Evolutionary conservation across 108 stramenopile species (phyloP).

Genomic region (Thalassiosira profunda): DNA sequence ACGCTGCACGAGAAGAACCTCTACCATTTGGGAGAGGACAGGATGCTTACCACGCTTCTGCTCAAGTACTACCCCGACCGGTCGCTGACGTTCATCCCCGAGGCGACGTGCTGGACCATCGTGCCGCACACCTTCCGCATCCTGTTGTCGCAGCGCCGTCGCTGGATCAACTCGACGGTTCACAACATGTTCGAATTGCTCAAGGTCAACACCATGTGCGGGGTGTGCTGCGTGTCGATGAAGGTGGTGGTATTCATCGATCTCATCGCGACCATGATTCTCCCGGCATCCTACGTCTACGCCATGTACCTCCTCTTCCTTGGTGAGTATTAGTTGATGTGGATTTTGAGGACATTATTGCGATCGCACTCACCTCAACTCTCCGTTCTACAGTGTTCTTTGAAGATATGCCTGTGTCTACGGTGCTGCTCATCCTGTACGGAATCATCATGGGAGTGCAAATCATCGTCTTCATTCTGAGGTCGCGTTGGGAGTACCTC

Average conservation of each 20-base stretch:
- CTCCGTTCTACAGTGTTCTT: slow-evolving; percentile 26
- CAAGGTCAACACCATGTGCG: slow-evolving; percentile 56
- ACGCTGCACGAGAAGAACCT: slow-evolving; percentile 54
- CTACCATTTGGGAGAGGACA: slow-evolving; percentile 48
- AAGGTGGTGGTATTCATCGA: slow-evolving; percentile 45
- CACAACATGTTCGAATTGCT: slow-evolving; percentile 59
- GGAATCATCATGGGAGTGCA: slow-evolving; percentile 42
- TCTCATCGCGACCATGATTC: slow-evolving; percentile 47
- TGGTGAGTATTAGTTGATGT: no score
- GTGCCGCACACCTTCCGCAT: slow-evolving; percentile 45
- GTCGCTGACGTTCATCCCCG: slow-evolving; percentile 44
- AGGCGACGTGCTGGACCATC: slow-evolving; percentile 52
- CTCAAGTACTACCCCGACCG: slow-evolving; percentile 40
- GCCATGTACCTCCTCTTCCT: slow-evolving; percentile 25
- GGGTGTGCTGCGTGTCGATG: slow-evolving; percentile 53
- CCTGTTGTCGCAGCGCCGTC: slow-evolving; percentile 48
- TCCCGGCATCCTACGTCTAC: slow-evolving; percentile 42
- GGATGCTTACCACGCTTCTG: slow-evolving; percentile 54
- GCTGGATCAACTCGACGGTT: slow-evolving; percentile 54
- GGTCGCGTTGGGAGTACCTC: slow-evolving; percentile 48
- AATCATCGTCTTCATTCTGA: slow-evolving; percentile 31
- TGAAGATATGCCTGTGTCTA: slow-evolving; percentile 26
- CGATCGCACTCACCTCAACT: no score
- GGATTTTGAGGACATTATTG: no score
- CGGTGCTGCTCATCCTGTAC: slow-evolving; percentile 37